These are phyloP conservation scores for Danielozyma ontarioensis DNA, from an alignment of 805 yeast genomes.

Conservation along the genomic window DNA sequence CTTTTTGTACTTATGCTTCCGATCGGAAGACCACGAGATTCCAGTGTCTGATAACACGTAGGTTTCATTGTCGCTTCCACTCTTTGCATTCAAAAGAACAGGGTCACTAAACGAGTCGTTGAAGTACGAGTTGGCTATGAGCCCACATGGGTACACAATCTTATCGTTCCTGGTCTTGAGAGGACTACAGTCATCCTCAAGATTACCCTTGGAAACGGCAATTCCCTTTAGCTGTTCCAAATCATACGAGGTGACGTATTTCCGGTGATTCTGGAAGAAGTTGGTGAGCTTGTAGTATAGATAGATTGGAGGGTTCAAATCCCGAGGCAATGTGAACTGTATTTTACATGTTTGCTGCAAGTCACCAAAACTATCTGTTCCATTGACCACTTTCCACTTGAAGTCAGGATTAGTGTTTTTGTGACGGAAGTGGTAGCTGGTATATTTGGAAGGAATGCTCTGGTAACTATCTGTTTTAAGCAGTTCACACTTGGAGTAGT, in stretches of 20 bases:
- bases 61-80: conserved; percentile 39
- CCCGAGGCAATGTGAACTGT: conserved; percentile 67
- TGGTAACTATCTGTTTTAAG: conserved; percentile 33
- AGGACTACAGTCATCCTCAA: conserved; percentile 40
- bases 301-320: conserved; percentile 65
- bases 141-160: conserved; percentile 83
- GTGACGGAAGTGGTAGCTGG: conserved; percentile 56
- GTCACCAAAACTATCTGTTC: conserved; percentile 32
- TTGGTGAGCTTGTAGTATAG: conserved; percentile 83
- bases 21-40: conserved; percentile 85
- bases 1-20: conserved; percentile 57
- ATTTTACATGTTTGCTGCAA: conserved; percentile 50
- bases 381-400: conserved; percentile 52
- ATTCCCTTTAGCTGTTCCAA: conserved; percentile 75
- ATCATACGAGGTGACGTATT: conserved; percentile 83
- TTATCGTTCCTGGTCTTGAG: conserved; percentile 37
- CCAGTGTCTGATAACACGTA: conserved; percentile 45
- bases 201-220: conserved; percentile 48
- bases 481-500: conserved; percentile 66
- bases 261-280: conserved; percentile 91
- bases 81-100: conserved; percentile 37
- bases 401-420: conserved; percentile 41
- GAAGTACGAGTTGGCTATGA: conserved; percentile 88
- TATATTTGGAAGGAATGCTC: conserved; percentile 56
- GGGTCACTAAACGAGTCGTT: conserved; percentile 76